phyloP scores from a whole-genome alignment of 805 yeast genomes.

The Wickerhamiella kurtzmanii region DNA sequence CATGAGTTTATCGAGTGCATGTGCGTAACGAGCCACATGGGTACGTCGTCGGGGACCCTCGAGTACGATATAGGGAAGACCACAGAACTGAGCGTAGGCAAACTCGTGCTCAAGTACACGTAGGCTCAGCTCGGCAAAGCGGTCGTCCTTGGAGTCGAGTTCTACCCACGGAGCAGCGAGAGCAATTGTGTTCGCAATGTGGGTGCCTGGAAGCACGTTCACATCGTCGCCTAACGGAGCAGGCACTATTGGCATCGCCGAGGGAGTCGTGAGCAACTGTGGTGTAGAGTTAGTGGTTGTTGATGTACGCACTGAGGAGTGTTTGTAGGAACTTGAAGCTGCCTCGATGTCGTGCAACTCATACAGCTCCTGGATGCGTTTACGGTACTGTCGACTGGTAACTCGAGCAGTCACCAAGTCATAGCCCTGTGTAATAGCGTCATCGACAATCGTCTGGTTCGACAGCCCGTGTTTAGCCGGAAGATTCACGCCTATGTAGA shows the following conservation, averaged over 20 bases:
- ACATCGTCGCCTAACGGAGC: slow-evolving; percentile 32
- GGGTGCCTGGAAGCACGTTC: slow-evolving; percentile 31
- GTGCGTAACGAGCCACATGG: slow-evolving; percentile 39
- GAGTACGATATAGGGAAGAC: slow-evolving; percentile 40
- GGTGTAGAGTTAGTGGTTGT: neutral
- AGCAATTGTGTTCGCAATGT: slow-evolving; percentile 36
- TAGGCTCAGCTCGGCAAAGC: slow-evolving; percentile 38
- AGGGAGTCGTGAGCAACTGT: neutral
- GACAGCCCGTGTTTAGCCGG: slow-evolving; percentile 24
- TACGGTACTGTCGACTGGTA: slow-evolving; percentile 33
- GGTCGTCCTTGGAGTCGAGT: slow-evolving; percentile 39
- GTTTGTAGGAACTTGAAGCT: neutral
- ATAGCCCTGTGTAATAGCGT: slow-evolving; percentile 32
- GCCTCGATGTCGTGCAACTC: neutral
- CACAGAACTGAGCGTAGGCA: slow-evolving; percentile 45
- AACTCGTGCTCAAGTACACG: slow-evolving; percentile 49
- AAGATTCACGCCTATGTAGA: slow-evolving; percentile 26
- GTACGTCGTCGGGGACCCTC: slow-evolving; percentile 52
- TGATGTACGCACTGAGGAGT: neutral
- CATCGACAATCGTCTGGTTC: slow-evolving; percentile 20
- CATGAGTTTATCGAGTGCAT: slow-evolving; percentile 28
- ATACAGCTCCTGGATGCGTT: slow-evolving; percentile 19
- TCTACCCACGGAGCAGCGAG: slow-evolving; percentile 59
- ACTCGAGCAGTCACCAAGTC: slow-evolving; percentile 42
- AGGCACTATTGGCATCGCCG: neutral